Percentiles rank a stretch among this genome's conserved stretches.
phyloP scores from a whole-genome alignment of 345 rosid species.

The Leavenworthia alabamica region DNA sequence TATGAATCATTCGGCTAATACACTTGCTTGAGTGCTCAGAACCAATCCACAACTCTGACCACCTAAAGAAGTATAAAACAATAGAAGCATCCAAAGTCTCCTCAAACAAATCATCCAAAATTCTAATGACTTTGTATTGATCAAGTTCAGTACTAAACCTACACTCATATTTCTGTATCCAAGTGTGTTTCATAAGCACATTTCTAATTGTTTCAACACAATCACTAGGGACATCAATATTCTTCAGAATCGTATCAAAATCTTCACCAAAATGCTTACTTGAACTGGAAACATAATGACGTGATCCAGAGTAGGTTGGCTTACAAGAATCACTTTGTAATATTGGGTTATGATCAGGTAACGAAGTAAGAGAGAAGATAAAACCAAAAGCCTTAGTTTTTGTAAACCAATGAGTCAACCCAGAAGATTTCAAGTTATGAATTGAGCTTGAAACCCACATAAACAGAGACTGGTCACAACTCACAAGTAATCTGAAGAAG shows the following conservation, averaged over 20 bases:
- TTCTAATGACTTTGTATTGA: slow-evolving; percentile 21
- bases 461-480: slow-evolving; percentile 9
- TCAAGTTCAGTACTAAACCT: slow-evolving; percentile 24
- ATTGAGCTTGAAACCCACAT: slow-evolving; percentile 30
- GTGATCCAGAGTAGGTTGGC: neutral
- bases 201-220: slow-evolving; percentile 24
- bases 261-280: slow-evolving; percentile 20
- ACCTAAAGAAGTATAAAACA: slow-evolving; percentile 39
- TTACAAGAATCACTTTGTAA: slow-evolving; percentile 3
- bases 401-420: slow-evolving; percentile 5
- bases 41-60: slow-evolving; percentile 36
- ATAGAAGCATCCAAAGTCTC: slow-evolving; percentile 40
- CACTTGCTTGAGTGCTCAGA: slow-evolving; percentile 20
- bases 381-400: slow-evolving; percentile 16
- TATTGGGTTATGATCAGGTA: neutral
- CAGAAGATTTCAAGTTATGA: slow-evolving; percentile 5
- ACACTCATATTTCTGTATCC: slow-evolving; percentile 14
- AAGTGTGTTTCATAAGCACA: slow-evolving; percentile 26
- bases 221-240: neutral
- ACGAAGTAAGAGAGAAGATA: neutral
- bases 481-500: slow-evolving; percentile 11
- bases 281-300: neutral
- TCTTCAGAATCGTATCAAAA: slow-evolving; percentile 1
- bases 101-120: slow-evolving; percentile 32
- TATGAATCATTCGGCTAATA: slow-evolving; percentile 34